These are phyloP conservation scores for Lichtheimia ramosa DNA, from an alignment of 371 early-diverging fungal species.

Conservation along the genomic window DNA sequence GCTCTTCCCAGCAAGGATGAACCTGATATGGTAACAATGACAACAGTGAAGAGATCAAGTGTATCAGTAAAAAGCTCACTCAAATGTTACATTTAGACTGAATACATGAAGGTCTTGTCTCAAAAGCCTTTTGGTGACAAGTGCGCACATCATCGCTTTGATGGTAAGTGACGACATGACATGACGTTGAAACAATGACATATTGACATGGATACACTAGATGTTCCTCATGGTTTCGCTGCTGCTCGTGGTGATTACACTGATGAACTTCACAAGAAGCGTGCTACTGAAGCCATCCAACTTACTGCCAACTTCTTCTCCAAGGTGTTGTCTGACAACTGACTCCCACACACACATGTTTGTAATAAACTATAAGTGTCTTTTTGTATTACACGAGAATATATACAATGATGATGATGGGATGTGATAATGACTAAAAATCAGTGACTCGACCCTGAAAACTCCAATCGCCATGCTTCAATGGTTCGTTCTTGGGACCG, in stretches of 20 bases:
- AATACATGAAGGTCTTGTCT: constrained; percentile 44
- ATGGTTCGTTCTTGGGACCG: constrained; percentile 86
- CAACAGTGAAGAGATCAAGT: too few species aligned
- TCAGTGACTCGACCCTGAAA: constrained; percentile 82
- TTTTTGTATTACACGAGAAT: too few species aligned
- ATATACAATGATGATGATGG: too few species aligned
- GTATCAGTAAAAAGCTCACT: too few species aligned
- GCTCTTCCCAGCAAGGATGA: constrained; percentile 67
- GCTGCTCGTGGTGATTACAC: constrained; percentile 67
- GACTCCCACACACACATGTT: too few species aligned
- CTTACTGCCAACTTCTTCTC: constrained; percentile 53
- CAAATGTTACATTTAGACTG: constrained; percentile 18
- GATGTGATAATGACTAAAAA: constrained; percentile 55
- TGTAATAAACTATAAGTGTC: too few species aligned
- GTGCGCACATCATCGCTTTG: constrained; percentile 59
- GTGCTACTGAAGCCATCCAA: constrained; percentile 55
- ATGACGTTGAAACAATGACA: background rate
- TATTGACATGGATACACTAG: constrained; percentile 9
- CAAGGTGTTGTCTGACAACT: constrained; percentile 10
- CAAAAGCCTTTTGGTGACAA: constrained; percentile 60
- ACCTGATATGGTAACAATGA: constrained; percentile 45
- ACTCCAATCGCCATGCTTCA: constrained; percentile 90
- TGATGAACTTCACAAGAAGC: constrained; percentile 45
- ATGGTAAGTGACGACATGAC: constrained; percentile 26
- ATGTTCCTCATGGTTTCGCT: constrained; percentile 72